Evolutionary conservation across 371 early-diverging fungal species (phyloP), one percentile per base, ranked within the genome.

Genomic region (Saksenaea oblongispora): DNA sequence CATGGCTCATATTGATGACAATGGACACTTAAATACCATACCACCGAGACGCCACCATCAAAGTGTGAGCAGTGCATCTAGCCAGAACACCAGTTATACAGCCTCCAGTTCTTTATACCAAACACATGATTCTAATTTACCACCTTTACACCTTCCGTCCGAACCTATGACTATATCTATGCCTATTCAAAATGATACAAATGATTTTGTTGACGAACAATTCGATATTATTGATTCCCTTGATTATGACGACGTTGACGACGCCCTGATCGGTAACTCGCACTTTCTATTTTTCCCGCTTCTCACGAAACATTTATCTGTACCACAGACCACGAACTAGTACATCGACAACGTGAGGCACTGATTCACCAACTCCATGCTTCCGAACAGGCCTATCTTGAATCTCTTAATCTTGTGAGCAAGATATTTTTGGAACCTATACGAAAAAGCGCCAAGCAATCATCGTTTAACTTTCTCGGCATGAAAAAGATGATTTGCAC

Each of bases 201-300:
- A 22, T 47, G 18, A 17, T 18, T 47, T 18, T 47, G 61, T 41
- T n/a, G 65, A 68, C 14, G 66, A 70, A 13, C 67, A 73, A 27
- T 71, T 80, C 31, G 81, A 74, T 53, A 76, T 78, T 47, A 71
- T 80, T 51, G 78, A 80, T 34, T 64, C 70, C 31, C 61, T 80
- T 8, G 72, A 74, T 55, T 80, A 72, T 57, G 81, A 80, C 51
- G 78, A 80, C 61, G 65, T 76, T 3, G 81, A 80, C 44, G 76
- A 72, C 55, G 70, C 64, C 15, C 51, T 78, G 37, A 70, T 78
- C 42, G 75, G 81, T 78, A 76, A 57, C 47, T 53, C 36, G 57
- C 35, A 58, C 31, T 41, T 27, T 58, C 41, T 35, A 55, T 1
- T 39, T 27, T 58, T 53, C 35, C 31, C 22, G 35, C 44, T 36